Conservation (phyloP, 1,284 basidiomycete species). For the Melampsora americana region DNA sequence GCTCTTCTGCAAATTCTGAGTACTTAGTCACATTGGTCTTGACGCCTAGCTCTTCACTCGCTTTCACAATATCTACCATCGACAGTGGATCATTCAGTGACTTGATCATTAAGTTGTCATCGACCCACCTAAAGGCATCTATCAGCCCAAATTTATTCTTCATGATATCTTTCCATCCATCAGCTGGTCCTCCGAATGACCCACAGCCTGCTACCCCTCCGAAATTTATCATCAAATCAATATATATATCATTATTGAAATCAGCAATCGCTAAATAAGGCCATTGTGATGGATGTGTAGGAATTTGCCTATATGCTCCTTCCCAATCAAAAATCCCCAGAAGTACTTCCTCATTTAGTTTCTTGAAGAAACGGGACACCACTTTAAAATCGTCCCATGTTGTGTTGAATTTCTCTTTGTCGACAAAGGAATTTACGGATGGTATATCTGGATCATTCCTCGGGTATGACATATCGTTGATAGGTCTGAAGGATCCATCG, state of each 20-base stretch:
- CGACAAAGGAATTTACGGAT: constrained; percentile 15
- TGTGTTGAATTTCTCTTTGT: neutral
- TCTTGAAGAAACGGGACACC: neutral
- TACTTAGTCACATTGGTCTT: constrained; percentile 1
- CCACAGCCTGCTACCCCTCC: neutral
- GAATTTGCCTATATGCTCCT: neutral
- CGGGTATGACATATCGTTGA: constrained; percentile 7
- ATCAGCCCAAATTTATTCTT: neutral
- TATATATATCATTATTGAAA: neutral
- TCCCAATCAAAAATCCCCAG: constrained; percentile 16
- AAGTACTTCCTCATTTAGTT: neutral
- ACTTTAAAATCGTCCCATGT: constrained; percentile 21
- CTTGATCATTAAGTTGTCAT: neutral
- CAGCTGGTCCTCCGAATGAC: neutral
- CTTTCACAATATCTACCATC: neutral
- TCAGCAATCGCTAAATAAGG: neutral
- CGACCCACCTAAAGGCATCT: neutral
- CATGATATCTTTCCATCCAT: constrained; percentile 14
- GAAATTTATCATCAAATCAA: neutral
- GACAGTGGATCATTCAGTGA: no score
- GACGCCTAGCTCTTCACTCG: neutral
- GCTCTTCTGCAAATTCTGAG: neutral
- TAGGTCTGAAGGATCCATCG: constrained; percentile 10
- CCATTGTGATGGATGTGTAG: neutral
- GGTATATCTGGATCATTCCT: neutral